A percentile compares a stretch with the other conserved stretches of the same genome.
phyloP scores from a whole-genome alignment of 148 eudicot species.

The Cornus controversa region DNA sequence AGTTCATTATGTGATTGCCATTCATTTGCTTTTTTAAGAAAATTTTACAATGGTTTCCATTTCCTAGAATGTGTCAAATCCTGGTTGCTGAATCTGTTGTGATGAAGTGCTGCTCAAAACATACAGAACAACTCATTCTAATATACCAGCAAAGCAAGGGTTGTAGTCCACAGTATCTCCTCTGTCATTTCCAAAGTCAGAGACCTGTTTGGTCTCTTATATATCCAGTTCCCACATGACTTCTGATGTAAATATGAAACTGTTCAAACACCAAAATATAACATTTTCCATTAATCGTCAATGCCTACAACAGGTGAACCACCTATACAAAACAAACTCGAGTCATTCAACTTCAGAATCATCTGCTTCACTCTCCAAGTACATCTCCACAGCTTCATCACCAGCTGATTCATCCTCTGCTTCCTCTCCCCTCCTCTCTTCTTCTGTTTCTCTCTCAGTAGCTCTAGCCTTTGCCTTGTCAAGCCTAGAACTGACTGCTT shows the following conservation, averaged over 20 bases:
- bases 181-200: background rate
- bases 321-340: background rate
- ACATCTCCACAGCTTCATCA: conserved; percentile 29
- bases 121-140: no score
- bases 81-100: no score
- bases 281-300: background rate
- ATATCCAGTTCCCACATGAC: background rate
- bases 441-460: conserved; percentile 51
- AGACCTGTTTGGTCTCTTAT: background rate
- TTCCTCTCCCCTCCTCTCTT: conserved; percentile 19
- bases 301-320: background rate
- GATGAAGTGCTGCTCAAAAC: no score
- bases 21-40: no score
- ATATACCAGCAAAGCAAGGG: no score
- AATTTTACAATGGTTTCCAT: no score
- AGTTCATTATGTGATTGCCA: no score
- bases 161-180: no score
- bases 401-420: conserved; percentile 19
- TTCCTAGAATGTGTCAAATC: no score
- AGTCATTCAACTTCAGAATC: conserved; percentile 33
- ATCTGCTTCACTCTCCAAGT: conserved; percentile 33
- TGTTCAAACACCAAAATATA: no score
- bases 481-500: conserved; percentile 72
- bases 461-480: conserved; percentile 67
- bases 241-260: background rate